These are phyloP conservation scores for Sphenostylis stenocarpa DNA, from an alignment of 306 rosid species.

Conservation along the genomic window DNA sequence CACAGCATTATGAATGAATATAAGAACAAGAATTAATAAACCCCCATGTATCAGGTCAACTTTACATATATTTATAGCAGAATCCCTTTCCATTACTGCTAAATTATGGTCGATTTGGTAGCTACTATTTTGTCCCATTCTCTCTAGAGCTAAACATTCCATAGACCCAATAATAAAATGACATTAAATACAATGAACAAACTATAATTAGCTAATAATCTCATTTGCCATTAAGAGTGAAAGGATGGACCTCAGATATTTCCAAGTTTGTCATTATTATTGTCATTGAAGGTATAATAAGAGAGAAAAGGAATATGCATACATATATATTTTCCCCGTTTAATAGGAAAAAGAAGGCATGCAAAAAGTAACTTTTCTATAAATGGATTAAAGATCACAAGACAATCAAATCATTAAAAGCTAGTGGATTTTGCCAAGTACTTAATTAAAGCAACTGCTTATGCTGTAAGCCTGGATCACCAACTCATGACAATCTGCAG, in stretches of 20 bases:
- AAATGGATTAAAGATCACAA: not conserved
- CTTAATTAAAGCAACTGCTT: not conserved
- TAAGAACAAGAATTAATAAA: not conserved
- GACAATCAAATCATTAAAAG: not conserved
- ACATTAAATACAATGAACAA: not conserved
- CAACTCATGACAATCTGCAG: slow-evolving; percentile 11
- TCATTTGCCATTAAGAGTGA: not conserved
- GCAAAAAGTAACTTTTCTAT: not conserved
- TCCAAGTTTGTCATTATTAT: not conserved
- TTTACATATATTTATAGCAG: not conserved
- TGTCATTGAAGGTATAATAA: not conserved
- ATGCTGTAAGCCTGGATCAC: not conserved
- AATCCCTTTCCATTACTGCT: not conserved
- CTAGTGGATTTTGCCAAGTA: not conserved
- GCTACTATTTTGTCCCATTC: not conserved
- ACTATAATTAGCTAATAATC: slow-evolving; percentile 12
- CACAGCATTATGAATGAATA: not conserved
- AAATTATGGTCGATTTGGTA: not conserved
- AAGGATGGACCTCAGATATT: not conserved
- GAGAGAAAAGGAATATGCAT: not conserved
- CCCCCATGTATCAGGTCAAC: slow-evolving; percentile 9
- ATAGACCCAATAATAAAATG: not conserved
- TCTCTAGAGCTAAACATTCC: not conserved
- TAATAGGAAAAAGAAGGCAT: not conserved
- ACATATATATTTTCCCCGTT: not conserved